Evolutionary conservation across 2,329 filamentous ascomycete genomes (phyloP).

Genomic region (Colletotrichum higginsianum): DNA sequence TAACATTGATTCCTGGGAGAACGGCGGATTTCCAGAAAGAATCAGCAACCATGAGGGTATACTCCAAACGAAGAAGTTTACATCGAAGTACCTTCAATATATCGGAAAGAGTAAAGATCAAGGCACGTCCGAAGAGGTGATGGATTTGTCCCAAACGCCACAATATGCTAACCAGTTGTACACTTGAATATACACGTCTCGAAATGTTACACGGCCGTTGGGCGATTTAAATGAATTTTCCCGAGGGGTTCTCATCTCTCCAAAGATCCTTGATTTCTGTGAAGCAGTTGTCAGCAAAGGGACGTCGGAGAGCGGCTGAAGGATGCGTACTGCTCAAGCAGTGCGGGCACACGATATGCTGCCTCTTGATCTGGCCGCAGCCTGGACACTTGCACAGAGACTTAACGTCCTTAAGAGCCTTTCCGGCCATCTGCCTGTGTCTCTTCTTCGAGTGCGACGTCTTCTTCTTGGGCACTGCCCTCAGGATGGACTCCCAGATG

Average conservation of each 20-base stretch:
- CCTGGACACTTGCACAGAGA: constrained; percentile 89
- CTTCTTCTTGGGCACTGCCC: constrained; percentile 98
- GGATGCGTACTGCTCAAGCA: constrained; percentile 82
- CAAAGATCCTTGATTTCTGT: constrained; percentile 64
- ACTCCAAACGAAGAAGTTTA: not conserved
- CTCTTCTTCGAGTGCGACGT: constrained; percentile 97
- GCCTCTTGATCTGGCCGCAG: constrained; percentile 89
- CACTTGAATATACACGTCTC: constrained; percentile 50
- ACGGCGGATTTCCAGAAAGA: too few relatives aligned
- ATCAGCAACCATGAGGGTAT: not conserved
- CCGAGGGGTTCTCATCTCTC: constrained; percentile 55
- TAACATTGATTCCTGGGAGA: not conserved
- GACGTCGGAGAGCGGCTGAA: constrained; percentile 8
- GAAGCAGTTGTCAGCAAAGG: constrained; percentile 41
- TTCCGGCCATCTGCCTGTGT: constrained; percentile 94
- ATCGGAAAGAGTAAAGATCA: not conserved
- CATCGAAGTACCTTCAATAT: too few relatives aligned
- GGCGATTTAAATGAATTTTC: constrained; percentile 50
- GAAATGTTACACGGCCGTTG: constrained; percentile 30
- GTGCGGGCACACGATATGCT: constrained; percentile 89
- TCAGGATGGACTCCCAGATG: constrained; percentile 93
- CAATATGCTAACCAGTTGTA: constrained; percentile 42
- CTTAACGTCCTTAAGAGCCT: constrained; percentile 92
- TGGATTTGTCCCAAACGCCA: constrained; percentile 41
- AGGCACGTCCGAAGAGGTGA: constrained; percentile 18